Percentiles rank a stretch among this genome's conserved stretches.
Conservation (phyloP, 106 monocot genomes). For the Cymbidium sinense region DNA sequence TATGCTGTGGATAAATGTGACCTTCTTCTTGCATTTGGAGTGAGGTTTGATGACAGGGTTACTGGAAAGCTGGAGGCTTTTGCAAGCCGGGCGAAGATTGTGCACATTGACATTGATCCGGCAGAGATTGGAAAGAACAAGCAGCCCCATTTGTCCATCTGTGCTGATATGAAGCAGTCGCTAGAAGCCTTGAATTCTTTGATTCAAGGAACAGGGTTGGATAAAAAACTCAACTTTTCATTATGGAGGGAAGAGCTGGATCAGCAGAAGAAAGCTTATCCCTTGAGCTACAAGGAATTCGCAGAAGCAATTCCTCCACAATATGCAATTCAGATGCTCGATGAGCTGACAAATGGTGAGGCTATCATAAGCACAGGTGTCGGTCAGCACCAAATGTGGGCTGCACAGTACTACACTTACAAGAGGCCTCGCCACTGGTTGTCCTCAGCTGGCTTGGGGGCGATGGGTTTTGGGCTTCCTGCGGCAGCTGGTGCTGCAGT, state of each 20-base stretch:
- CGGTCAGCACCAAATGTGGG: slow-evolving; percentile 99
- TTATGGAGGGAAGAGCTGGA: slow-evolving; percentile 68
- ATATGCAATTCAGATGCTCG: slow-evolving; percentile 67
- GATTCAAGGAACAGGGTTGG: slow-evolving; percentile 18
- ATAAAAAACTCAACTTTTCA: slow-evolving; percentile 45
- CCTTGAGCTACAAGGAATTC: slow-evolving; percentile 63
- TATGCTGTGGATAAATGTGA: slow-evolving; percentile 78
- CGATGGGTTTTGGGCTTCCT: slow-evolving; percentile 94
- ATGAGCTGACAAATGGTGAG: slow-evolving; percentile 75
- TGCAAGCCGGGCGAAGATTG: slow-evolving; percentile 84
- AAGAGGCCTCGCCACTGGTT: slow-evolving; percentile 69
- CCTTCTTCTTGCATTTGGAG: slow-evolving; percentile 87
- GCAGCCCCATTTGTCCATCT: slow-evolving; percentile 79
- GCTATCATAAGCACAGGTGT: slow-evolving; percentile 83
- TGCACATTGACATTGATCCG: slow-evolving; percentile 90
- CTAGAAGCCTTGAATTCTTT: slow-evolving; percentile 55
- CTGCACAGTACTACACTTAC: slow-evolving; percentile 76
- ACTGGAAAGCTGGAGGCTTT: slow-evolving; percentile 88
- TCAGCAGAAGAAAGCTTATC: slow-evolving; percentile 48
- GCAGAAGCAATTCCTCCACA: slow-evolving; percentile 72
- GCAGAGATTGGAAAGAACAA: slow-evolving; percentile 98
- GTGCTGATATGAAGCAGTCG: slow-evolving; percentile 65
- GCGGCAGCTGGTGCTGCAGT: slow-evolving; percentile 95
- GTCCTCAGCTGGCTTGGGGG: slow-evolving; percentile 72
- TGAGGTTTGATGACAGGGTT: slow-evolving; percentile 88